Percentiles rank a stretch among this genome's conserved stretches.
phyloP scores from a whole-genome alignment of 352 stramenopile species.

The Globisporangium cystogenes region DNA sequence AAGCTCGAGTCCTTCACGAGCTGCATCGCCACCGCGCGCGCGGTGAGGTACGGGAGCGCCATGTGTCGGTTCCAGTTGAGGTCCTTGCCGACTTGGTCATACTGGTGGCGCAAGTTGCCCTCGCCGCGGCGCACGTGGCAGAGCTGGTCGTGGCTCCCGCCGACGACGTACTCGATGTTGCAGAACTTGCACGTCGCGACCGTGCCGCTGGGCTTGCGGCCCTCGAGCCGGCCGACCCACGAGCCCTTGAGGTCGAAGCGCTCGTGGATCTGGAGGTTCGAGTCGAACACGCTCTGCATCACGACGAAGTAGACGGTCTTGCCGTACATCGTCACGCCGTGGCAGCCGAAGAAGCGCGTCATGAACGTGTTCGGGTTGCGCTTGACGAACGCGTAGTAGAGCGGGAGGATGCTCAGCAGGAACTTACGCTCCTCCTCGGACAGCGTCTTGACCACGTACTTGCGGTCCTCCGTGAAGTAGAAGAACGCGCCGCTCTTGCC shows the following conservation, averaged over 20 bases:
- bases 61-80: slow-evolving; percentile 84
- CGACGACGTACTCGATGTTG: slow-evolving; percentile 53
- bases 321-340: slow-evolving; percentile 81
- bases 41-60: slow-evolving; percentile 47
- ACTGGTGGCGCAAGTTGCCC: slow-evolving; percentile 66
- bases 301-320: slow-evolving; percentile 84
- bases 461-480: slow-evolving; percentile 79
- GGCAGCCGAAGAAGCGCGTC: slow-evolving; percentile 74
- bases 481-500: slow-evolving; percentile 82
- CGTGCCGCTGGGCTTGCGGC: slow-evolving; percentile 63
- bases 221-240: slow-evolving; percentile 76
- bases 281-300: slow-evolving; percentile 83
- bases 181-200: slow-evolving; percentile 74
- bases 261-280: slow-evolving; percentile 72
- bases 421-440: slow-evolving; percentile 74
- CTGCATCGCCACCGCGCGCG: slow-evolving; percentile 58
- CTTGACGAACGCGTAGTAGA: slow-evolving; percentile 66
- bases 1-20: slow-evolving; percentile 87
- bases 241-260: slow-evolving; percentile 82
- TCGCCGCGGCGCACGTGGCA: slow-evolving; percentile 56
- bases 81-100: slow-evolving; percentile 80
- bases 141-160: slow-evolving; percentile 61
- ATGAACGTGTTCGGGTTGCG: slow-evolving; percentile 72
- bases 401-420: slow-evolving; percentile 59
- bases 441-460: slow-evolving; percentile 83